Conservation (phyloP, 192 early-diverging fungal species). For the Coemansia furcata region DNA sequence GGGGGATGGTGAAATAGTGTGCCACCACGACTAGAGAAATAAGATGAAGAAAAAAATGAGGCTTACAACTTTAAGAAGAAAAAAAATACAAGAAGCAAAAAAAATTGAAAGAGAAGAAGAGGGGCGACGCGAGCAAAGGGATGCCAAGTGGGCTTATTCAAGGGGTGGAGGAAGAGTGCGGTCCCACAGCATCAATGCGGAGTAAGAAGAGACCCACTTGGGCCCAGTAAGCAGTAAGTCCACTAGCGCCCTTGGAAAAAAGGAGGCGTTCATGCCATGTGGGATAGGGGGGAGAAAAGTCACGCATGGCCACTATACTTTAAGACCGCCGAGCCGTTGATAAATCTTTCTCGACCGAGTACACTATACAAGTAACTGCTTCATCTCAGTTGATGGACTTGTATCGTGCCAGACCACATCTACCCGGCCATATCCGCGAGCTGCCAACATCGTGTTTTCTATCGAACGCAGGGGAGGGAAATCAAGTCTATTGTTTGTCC, state of each 20-base stretch:
- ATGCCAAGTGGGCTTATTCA: neutral
- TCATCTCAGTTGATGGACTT: neutral
- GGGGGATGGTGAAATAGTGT: neutral
- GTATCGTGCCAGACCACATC: neutral
- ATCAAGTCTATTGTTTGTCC: neutral
- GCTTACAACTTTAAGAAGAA: neutral
- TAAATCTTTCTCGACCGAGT: neutral
- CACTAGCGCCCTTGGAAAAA: neutral
- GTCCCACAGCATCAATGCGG: constrained; percentile 3
- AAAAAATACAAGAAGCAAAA: neutral
- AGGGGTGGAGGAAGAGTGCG: neutral
- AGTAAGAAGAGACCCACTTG: neutral
- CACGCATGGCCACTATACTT: neutral
- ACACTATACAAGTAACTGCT: neutral
- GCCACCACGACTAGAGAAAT: neutral
- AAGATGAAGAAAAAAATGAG: constrained; percentile 1
- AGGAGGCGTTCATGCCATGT: neutral
- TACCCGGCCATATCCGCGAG: neutral
- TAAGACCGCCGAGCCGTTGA: neutral
- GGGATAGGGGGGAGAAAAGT: constrained; percentile 1
- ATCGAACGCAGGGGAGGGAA: too few relatives aligned
- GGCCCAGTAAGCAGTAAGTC: constrained; percentile 6
- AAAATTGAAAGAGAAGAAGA: constrained; percentile 4
- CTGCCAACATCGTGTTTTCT: too few relatives aligned
- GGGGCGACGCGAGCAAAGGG: neutral